Evolutionary conservation across 2,329 filamentous ascomycete species (phyloP), one percentile per base, ranked within the genome.

Genomic region (Fusarium lateritium): DNA sequence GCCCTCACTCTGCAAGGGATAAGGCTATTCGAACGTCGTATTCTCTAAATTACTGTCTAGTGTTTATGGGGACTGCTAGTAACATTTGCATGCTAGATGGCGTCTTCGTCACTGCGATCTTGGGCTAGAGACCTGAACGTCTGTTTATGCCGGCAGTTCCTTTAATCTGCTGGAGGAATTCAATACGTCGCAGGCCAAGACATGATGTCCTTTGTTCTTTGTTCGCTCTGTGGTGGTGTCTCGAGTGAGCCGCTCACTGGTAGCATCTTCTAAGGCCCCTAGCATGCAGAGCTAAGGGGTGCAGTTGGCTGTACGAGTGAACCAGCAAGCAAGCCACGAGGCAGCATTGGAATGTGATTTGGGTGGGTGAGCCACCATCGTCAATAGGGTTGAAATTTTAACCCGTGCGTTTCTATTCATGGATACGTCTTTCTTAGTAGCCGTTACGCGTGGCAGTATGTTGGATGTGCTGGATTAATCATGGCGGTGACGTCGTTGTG

Each of bases 201-300:
- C 62, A 19, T 28, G 8, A 14, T 14, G n/a, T 59, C 42, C 55
- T 70, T 60, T 70, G 49, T 65, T 62, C 58, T 62, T 42, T 53
- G 13, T 45, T 51, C 39, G 15, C 31, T 26, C 43, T 54, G 43
- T 49, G 53, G 69, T 69, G 45, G 11, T 31, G 14, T 36, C 24
- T 24, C 14, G 28, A n/a, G 39, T 49, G 15, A 31, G 24, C 28
- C 28, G 24, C 52, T 51, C 21, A 33, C 26, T 21, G 22, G 10
- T 15, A 22, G 22, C 6, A 47, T 39, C 22, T 45, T 19, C 19
- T 10, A 44, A 53, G 62, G 40, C 17, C 22, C 28, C 42, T 47
- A 14, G 11, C 14, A 39, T 19, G 46, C 36, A 50, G 45, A 43
- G 40, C 46, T 36, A 34, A 26, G 13, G 22, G n/a, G 26, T 24